These are phyloP conservation scores for Kodamaea kaohsiungensis DNA, from an alignment of 805 yeast genomes.

Conservation along the genomic window DNA sequence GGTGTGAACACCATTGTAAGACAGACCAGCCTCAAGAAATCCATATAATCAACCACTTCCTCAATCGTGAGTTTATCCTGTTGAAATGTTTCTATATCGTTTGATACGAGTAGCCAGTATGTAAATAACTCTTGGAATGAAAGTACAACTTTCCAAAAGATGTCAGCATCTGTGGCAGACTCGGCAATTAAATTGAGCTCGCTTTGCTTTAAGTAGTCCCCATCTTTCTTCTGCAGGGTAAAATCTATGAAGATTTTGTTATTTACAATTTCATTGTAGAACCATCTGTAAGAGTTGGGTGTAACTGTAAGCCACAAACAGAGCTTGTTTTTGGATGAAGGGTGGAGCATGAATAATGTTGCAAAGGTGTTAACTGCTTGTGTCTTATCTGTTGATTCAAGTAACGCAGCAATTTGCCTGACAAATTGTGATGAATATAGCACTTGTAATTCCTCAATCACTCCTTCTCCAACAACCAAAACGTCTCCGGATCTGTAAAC, in stretches of 20 bases:
- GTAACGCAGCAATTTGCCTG: constrained; percentile 16
- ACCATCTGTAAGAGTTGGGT: constrained; percentile 38
- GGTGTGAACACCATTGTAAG: constrained; percentile 49
- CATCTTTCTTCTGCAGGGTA: not conserved
- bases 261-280: constrained; percentile 26
- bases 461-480: not conserved
- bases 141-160: constrained; percentile 41
- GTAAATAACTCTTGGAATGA: constrained; percentile 64
- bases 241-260: constrained; percentile 19
- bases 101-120: constrained; percentile 65
- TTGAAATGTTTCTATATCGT: constrained; percentile 59
- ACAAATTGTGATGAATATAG: constrained; percentile 25
- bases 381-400: not conserved
- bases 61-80: constrained; percentile 41
- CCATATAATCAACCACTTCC: constrained; percentile 42
- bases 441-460: constrained; percentile 4
- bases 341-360: constrained; percentile 38
- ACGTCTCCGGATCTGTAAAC: not conserved
- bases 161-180: not conserved
- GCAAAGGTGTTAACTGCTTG: constrained; percentile 21
- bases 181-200: not conserved
- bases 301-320: constrained; percentile 43
- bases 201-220: not conserved
- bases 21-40: constrained; percentile 52
- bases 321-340: constrained; percentile 36